These are phyloP conservation scores for Ceratobasidium sp. DNA, from an alignment of 1,284 basidiomycete species.

Conservation along the genomic window DNA sequence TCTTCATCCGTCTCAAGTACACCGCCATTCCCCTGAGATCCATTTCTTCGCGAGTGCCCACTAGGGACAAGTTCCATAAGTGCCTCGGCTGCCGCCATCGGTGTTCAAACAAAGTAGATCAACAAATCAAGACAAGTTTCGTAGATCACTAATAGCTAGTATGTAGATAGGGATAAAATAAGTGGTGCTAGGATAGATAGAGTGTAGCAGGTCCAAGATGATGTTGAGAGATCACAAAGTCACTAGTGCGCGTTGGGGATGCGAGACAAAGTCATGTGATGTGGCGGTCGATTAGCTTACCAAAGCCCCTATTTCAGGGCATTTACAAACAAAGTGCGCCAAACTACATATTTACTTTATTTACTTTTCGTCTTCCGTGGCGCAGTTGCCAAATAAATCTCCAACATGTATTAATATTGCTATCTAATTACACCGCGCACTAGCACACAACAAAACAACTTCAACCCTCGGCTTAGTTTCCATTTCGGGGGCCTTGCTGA, in stretches of 20 bases:
- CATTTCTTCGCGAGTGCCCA: neutral
- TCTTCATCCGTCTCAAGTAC: constrained; percentile 30
- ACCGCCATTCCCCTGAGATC: neutral
- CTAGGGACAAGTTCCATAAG: constrained; percentile 41
- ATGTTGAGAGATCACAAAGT: constrained; percentile 11
- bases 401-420: no score
- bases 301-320: constrained; percentile 15
- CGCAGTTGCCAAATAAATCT: no score
- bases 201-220: neutral
- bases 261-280: constrained; percentile 43
- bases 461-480: no score
- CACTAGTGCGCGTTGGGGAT: constrained; percentile 28
- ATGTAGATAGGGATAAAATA: neutral
- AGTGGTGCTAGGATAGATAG: neutral
- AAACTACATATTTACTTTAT: no score
- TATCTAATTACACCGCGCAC: no score
- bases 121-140: neutral
- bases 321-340: no score
- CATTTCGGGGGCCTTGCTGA: no score
- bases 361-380: no score
- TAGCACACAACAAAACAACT: no score
- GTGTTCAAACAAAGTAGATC: neutral
- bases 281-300: constrained; percentile 17
- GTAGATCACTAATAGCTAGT: neutral
- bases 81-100: constrained; percentile 41